Percentiles rank a stretch among this genome's conserved stretches.
Evolutionary conservation across 1,284 basidiomycete species (phyloP).

Genomic region (Cryptococcus neoformans): DNA sequence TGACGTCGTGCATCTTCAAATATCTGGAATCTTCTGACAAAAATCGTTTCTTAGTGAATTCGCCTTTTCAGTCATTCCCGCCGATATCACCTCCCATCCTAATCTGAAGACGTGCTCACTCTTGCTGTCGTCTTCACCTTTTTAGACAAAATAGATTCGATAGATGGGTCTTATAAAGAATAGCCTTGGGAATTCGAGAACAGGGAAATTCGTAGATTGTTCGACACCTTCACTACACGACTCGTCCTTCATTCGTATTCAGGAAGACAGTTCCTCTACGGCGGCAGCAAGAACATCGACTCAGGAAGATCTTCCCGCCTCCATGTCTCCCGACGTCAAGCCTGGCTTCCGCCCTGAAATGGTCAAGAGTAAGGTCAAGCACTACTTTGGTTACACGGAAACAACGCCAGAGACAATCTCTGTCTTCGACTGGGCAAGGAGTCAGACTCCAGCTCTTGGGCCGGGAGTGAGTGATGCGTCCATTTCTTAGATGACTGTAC

Average conservation of each 20-base stretch:
- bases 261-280: background rate
- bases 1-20: background rate
- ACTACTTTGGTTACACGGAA: conserved; percentile 37
- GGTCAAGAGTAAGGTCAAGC: conserved; percentile 20
- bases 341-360: background rate
- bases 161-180: background rate
- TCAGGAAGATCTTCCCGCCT: background rate
- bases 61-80: no score
- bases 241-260: conserved; percentile 1
- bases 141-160: no score
- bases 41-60: no score
- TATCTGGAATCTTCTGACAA: background rate
- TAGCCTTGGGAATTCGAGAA: background rate
- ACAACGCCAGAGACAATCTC: conserved; percentile 36
- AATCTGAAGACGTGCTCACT: conserved; percentile 4
- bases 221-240: background rate
- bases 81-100: background rate
- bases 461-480: conserved; percentile 20
- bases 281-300: conserved; percentile 1
- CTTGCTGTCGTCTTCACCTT: background rate
- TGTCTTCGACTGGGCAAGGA: conserved; percentile 25
- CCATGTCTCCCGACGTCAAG: conserved; percentile 2
- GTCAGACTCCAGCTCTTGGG: conserved; percentile 20
- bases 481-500: background rate
- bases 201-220: conserved; percentile 3